These are phyloP conservation scores for Cladosporium halotolerans DNA, from an alignment of 2,329 filamentous ascomycete species.

Conservation along the genomic window DNA sequence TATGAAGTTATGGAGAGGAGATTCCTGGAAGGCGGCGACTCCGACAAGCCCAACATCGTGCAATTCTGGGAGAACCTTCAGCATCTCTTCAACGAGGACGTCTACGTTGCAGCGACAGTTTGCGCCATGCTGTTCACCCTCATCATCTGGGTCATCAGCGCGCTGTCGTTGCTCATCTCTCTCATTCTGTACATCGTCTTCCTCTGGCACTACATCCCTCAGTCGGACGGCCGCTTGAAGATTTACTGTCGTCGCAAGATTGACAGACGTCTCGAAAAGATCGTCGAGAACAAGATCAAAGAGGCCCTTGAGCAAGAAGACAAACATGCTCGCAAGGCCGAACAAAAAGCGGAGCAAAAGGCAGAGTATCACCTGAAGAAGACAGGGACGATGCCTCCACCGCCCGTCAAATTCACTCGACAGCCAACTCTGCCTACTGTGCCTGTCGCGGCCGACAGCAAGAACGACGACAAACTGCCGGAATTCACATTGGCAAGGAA, in stretches of 20 bases:
- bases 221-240: slow-evolving; percentile 69
- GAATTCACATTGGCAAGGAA: slow-evolving; percentile 31
- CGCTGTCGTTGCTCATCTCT: slow-evolving; percentile 66
- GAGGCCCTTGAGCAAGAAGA: slow-evolving; percentile 78
- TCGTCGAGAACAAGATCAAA: slow-evolving; percentile 81
- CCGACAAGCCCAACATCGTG: slow-evolving; percentile 57
- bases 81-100: slow-evolving; percentile 64
- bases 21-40: slow-evolving; percentile 51
- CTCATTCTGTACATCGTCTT: slow-evolving; percentile 78
- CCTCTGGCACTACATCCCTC: slow-evolving; percentile 86
- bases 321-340: slow-evolving; percentile 46
- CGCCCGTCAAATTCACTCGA: slow-evolving; percentile 37
- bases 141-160: slow-evolving; percentile 79
- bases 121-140: slow-evolving; percentile 90
- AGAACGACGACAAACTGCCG: slow-evolving; percentile 41
- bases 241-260: slow-evolving; percentile 90
- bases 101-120: slow-evolving; percentile 73
- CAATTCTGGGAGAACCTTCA: slow-evolving; percentile 81
- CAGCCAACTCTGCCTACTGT: slow-evolving; percentile 65
- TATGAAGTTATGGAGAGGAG: slow-evolving; percentile 78
- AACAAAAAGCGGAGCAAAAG: slow-evolving; percentile 49
- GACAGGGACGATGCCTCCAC: slow-evolving; percentile 20
- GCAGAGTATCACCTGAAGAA: slow-evolving; percentile 40
- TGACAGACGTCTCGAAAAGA: slow-evolving; percentile 74
- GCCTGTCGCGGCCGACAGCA: slow-evolving; percentile 49